phyloP scores from a whole-genome alignment of 2,329 filamentous ascomycete species.

The Penicillium sp. region DNA sequence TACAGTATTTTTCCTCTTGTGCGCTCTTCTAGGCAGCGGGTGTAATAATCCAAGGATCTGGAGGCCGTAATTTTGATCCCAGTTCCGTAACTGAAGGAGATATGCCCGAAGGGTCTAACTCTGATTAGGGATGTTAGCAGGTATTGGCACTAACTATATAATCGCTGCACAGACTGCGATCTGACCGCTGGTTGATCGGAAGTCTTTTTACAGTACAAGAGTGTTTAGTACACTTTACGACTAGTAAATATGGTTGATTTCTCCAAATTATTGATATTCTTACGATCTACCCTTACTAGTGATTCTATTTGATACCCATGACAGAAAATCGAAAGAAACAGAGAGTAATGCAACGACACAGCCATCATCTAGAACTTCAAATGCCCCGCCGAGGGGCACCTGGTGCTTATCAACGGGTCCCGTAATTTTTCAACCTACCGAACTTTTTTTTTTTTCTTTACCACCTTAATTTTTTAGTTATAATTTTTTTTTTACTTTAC shows the following conservation, averaged over 20 bases:
- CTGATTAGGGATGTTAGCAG: not conserved
- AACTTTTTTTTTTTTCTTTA: slow-evolving; percentile 10
- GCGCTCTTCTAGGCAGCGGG: not conserved
- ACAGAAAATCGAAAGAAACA: not conserved
- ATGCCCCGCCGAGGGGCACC: slow-evolving; percentile 16
- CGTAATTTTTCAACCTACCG: slow-evolving; percentile 23
- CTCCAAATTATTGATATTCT: not conserved
- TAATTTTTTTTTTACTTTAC: not conserved
- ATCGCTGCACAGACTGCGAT: slow-evolving; percentile 9
- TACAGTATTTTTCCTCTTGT: not conserved
- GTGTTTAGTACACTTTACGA: not conserved
- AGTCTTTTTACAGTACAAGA: not conserved
- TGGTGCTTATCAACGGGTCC: slow-evolving; percentile 19
- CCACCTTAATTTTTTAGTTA: slow-evolving; percentile 22
- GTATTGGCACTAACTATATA: not conserved
- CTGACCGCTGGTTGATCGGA: slow-evolving; percentile 18
- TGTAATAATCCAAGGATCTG: not conserved
- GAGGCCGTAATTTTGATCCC: too few species aligned
- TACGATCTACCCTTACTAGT: not conserved
- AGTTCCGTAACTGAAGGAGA: slow-evolving; percentile 4
- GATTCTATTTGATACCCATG: not conserved
- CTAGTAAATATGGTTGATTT: not conserved
- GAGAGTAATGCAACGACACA: not conserved
- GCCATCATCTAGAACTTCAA: slow-evolving; percentile 7
- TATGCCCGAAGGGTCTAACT: not conserved